Evolutionary conservation across 2,329 filamentous ascomycete genomes (phyloP).

Genomic region (Ascochyta rabiei): DNA sequence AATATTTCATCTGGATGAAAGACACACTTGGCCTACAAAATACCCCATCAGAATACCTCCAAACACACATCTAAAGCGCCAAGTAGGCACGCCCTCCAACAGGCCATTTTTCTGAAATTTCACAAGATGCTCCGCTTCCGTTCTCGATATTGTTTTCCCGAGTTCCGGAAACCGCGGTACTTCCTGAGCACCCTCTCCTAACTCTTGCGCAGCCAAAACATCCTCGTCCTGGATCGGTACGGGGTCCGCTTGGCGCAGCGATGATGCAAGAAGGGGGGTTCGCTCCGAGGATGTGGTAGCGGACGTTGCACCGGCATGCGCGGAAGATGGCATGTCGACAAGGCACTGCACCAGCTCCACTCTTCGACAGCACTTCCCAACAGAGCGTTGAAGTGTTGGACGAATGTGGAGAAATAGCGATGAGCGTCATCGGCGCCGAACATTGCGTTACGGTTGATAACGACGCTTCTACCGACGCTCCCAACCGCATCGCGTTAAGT

Average conservation of each 20-base stretch:
- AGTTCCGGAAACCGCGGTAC: constrained; percentile 29
- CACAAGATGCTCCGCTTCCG: constrained; percentile 28
- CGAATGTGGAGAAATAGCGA: background rate
- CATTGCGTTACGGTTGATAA: background rate
- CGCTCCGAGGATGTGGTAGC: constrained; percentile 31
- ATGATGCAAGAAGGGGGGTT: constrained; percentile 39
- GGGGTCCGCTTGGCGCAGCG: constrained; percentile 20
- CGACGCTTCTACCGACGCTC: constrained; percentile 8
- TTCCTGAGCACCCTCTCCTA: constrained; percentile 31
- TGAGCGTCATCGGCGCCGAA: constrained; percentile 11
- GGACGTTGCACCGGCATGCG: constrained; percentile 2
- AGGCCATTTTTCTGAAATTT: constrained; percentile 41
- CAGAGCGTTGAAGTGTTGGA: too few species aligned
- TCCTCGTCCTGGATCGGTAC: constrained; percentile 32
- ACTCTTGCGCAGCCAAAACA: constrained; percentile 27
- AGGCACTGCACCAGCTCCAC: background rate
- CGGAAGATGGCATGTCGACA: constrained; percentile 5
- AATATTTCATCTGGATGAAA: constrained; percentile 25
- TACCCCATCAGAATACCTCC: constrained; percentile 46
- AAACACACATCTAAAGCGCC: constrained; percentile 47
- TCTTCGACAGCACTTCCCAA: too few species aligned
- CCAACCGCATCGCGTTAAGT: constrained; percentile 3
- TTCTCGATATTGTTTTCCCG: constrained; percentile 25
- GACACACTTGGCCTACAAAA: constrained; percentile 36
- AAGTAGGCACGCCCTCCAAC: constrained; percentile 41